Percentiles rank a stretch among this genome's conserved stretches.
phyloP scores from a whole-genome alignment of 2,329 filamentous ascomycete genomes.

The Aureobasidium zeae region DNA sequence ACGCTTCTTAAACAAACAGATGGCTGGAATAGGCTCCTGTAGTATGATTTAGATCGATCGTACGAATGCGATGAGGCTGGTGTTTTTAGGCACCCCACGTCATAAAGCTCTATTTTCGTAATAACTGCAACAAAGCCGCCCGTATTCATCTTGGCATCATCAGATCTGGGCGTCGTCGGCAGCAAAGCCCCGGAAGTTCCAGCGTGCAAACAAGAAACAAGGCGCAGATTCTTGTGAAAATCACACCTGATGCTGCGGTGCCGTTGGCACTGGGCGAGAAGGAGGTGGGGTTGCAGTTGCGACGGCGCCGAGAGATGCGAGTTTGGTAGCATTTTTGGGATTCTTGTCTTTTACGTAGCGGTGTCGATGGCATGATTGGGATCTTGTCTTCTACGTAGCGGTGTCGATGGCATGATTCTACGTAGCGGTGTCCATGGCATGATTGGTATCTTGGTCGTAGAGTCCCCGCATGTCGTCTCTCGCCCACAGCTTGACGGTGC shows the following conservation, averaged over 20 bases:
- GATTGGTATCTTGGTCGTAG: constrained; percentile 15
- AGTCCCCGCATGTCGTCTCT: constrained; percentile 59
- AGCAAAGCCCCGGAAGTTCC: no score
- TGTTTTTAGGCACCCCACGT: constrained; percentile 1
- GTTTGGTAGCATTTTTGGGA: background rate
- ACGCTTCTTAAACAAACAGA: no score
- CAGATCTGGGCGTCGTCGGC: constrained; percentile 1
- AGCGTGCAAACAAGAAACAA: no score
- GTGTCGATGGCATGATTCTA: background rate
- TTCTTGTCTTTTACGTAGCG: constrained; percentile 8
- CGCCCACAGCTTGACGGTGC: constrained; percentile 93
- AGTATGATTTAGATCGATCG: no score
- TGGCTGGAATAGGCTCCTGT: no score
- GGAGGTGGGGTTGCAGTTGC: background rate
- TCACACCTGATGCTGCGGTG: background rate
- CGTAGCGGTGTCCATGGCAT: constrained; percentile 8
- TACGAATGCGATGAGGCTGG: no score
- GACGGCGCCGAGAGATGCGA: no score
- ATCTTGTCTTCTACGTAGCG: background rate
- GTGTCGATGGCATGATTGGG: background rate
- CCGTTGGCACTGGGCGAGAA: background rate
- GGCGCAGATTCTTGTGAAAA: no score
- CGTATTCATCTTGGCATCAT: constrained; percentile 10
- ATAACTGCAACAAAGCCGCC: constrained; percentile 2
- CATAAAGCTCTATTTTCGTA: constrained; percentile 9